phyloP scores from a whole-genome alignment of 2,329 filamentous ascomycete species.

The Verticillium isaacii region DNA sequence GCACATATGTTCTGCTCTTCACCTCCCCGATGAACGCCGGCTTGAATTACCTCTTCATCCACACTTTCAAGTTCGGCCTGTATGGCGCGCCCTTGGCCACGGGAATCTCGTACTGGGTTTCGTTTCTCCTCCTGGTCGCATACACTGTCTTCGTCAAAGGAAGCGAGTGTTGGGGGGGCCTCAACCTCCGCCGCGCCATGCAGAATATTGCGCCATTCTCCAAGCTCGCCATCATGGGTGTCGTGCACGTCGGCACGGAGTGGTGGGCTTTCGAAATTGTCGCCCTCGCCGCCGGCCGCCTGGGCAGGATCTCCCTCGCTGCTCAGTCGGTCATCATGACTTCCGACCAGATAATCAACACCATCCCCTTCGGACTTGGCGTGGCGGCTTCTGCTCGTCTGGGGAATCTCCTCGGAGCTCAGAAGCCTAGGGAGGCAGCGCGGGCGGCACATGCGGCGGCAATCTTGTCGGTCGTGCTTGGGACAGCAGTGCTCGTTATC shows the following conservation, averaged over 20 bases:
- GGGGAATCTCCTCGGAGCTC: constrained; percentile 73
- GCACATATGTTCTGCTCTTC: constrained; percentile 76
- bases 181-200: constrained; percentile 56
- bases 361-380: constrained; percentile 80
- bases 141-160: constrained; percentile 70
- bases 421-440: constrained; percentile 59
- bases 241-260: constrained; percentile 82
- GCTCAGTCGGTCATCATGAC: constrained; percentile 91
- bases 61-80: constrained; percentile 65
- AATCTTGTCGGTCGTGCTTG: constrained; percentile 65
- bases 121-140: constrained; percentile 68
- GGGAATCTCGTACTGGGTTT: constrained; percentile 80
- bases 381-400: constrained; percentile 75
- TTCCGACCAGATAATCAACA: constrained; percentile 77
- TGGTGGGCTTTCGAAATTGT: constrained; percentile 97
- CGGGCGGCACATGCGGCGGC: constrained; percentile 73
- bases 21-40: constrained; percentile 77
- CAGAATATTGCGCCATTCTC: constrained; percentile 67
- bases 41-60: constrained; percentile 76
- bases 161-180: constrained; percentile 75
- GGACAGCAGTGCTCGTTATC: constrained; percentile 59
- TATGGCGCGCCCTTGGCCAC: constrained; percentile 79
- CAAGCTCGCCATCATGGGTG: constrained; percentile 67
- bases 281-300: constrained; percentile 71
- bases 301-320: constrained; percentile 75